Evolutionary conservation across 306 rosid genomes (phyloP).

Genomic region (Malus asiatica): DNA sequence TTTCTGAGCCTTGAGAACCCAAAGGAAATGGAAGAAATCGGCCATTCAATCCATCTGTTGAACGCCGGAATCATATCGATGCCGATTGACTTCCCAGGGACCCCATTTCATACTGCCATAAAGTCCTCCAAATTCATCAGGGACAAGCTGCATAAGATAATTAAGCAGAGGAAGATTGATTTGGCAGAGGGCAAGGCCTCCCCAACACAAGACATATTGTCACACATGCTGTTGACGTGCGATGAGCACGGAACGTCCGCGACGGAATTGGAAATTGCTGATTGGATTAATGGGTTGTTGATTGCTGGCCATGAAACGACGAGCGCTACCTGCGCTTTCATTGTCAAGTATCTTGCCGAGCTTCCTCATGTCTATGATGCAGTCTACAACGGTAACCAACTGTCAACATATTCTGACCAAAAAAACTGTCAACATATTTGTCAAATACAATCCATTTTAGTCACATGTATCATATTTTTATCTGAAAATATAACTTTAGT

Average conservation of each 20-base stretch:
- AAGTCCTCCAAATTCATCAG: conserved; percentile 34
- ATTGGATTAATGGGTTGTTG: conserved; percentile 52
- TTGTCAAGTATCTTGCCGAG: conserved; percentile 57
- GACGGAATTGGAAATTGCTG: conserved; percentile 41
- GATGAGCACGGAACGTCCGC: conserved; percentile 31
- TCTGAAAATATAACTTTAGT: too few species aligned
- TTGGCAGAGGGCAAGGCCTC: conserved; percentile 38
- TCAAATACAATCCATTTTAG: too few species aligned
- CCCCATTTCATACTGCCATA: conserved; percentile 38
- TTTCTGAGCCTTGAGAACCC: conserved; percentile 49
- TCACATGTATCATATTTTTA: too few species aligned
- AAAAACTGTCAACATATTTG: too few species aligned
- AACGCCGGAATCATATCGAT: conserved; percentile 39
- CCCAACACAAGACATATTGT: conserved; percentile 45
- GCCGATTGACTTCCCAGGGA: conserved; percentile 55
- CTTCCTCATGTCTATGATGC: conserved; percentile 48
- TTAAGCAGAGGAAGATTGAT: conserved; percentile 43
- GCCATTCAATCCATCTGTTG: conserved; percentile 24
- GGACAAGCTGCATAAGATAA: conserved; percentile 30
- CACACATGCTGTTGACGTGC: conserved; percentile 45
- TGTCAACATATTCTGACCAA: too few species aligned
- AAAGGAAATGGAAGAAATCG: conserved; percentile 18
- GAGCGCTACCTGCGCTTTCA: conserved; percentile 48
- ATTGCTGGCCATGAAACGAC: conserved; percentile 62
- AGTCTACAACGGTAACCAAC: conserved; percentile 35